phyloP scores from a whole-genome alignment of 768 basidiomycete species.

The Tricholoma bakamatsutake region DNA sequence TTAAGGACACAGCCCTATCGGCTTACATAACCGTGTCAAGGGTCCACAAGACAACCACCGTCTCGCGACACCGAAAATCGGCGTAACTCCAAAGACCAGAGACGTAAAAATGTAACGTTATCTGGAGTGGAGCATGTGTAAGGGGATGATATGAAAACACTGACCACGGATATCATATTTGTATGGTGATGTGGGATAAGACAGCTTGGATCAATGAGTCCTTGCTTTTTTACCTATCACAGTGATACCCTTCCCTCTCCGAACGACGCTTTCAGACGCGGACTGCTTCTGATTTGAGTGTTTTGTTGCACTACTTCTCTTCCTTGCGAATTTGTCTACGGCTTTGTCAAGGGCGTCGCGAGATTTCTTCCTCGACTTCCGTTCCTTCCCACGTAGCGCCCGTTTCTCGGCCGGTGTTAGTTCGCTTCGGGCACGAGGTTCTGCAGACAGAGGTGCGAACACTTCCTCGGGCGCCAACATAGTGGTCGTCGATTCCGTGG shows the following conservation, averaged over 20 bases:
- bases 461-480: conserved; percentile 95
- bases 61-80: too few species aligned
- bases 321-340: conserved; percentile 57
- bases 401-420: conserved; percentile 84
- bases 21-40: not conserved
- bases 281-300: conserved; percentile 67
- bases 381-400: conserved; percentile 56
- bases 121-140: not conserved
- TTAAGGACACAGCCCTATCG: not conserved
- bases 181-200: not conserved
- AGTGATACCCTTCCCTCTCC: conserved; percentile 80
- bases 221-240: conserved; percentile 67
- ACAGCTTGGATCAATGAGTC: not conserved
- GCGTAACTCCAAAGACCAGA: too few species aligned
- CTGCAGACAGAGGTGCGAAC: conserved; percentile 52
- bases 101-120: too few species aligned
- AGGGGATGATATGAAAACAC: not conserved
- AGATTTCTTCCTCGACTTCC: conserved; percentile 67
- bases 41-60: too few species aligned
- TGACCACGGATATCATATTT: not conserved
- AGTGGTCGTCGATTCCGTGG: conserved; percentile 63
- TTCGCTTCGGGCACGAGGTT: conserved; percentile 66
- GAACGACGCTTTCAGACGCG: conserved; percentile 77
- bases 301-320: conserved; percentile 50
- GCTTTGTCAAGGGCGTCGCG: conserved; percentile 58